Evolutionary conservation across 441 rosid genomes (phyloP).

Genomic region (Jatropha podagrica): DNA sequence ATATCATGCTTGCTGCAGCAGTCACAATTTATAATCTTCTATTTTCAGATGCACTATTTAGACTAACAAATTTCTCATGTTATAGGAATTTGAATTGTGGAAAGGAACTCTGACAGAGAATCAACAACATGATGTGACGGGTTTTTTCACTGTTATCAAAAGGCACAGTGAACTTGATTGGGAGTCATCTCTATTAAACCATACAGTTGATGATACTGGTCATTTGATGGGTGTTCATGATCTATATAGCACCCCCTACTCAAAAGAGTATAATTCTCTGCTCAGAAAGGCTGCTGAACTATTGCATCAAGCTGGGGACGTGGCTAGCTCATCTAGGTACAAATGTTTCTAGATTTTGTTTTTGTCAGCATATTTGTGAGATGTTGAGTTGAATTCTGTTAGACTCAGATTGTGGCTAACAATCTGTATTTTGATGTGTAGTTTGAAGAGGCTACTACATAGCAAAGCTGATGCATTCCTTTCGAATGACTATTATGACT

Average conservation of each 20-base stretch:
- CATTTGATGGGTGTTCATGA: constrained; percentile 40
- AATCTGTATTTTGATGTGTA: constrained; percentile 33
- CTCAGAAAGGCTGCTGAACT: constrained; percentile 70
- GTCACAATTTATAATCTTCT: background rate
- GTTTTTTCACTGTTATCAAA: constrained; percentile 81
- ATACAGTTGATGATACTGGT: constrained; percentile 31
- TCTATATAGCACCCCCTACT: constrained; percentile 67
- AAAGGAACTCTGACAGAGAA: constrained; percentile 51
- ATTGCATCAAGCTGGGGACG: constrained; percentile 82
- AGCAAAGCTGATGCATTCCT: constrained; percentile 90
- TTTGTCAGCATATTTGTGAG: background rate
- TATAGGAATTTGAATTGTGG: constrained; percentile 85
- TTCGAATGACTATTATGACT: constrained; percentile 86
- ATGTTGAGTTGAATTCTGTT: constrained; percentile 10
- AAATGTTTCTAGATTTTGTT: constrained; percentile 19
- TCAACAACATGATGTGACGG: constrained; percentile 57
- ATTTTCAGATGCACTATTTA: background rate
- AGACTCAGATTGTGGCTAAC: background rate
- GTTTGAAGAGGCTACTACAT: constrained; percentile 87
- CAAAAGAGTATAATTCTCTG: constrained; percentile 60
- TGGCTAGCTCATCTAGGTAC: constrained; percentile 75
- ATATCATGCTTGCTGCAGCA: background rate
- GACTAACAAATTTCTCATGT: constrained; percentile 25
- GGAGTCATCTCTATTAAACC: constrained; percentile 42
- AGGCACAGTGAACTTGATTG: constrained; percentile 56